These are phyloP conservation scores for Byssothecium circinans DNA, from an alignment of 2,329 filamentous ascomycete genomes.

Conservation along the genomic window DNA sequence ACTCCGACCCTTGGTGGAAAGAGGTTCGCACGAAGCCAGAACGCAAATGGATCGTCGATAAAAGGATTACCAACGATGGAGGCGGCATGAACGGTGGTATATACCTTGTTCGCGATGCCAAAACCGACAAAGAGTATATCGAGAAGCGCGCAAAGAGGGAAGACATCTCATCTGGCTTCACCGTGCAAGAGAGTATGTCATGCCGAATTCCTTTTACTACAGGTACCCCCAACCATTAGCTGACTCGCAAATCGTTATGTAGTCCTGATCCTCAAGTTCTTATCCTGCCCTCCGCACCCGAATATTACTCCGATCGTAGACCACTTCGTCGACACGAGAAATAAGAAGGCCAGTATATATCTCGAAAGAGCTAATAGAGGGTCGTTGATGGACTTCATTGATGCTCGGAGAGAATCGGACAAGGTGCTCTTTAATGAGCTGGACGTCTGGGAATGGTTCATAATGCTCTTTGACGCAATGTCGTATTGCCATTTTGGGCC, in stretches of 20 bases:
- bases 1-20: not conserved
- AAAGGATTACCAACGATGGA: not conserved
- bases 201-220: not conserved
- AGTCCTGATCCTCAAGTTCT: conserved; percentile 3
- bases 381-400: not conserved
- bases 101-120: conserved; percentile 3
- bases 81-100: conserved; percentile 11
- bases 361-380: conserved; percentile 1
- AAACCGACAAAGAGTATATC: not conserved
- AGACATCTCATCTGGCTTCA: not conserved
- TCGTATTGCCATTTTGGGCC: conserved; percentile 10
- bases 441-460: conserved; percentile 12
- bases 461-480: conserved; percentile 9
- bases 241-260: not conserved
- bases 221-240: not conserved
- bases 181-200: not conserved
- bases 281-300: conserved; percentile 2
- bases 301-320: conserved; percentile 9
- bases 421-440: conserved; percentile 4
- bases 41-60: not conserved
- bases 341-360: conserved; percentile 3
- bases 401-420: not conserved
- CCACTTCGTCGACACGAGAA: conserved; percentile 6
- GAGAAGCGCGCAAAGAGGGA: conserved; percentile 2
- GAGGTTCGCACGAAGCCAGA: conserved; percentile 1